Percentiles rank a stretch among this genome's conserved stretches.
phyloP scores from a whole-genome alignment of 2,329 filamentous ascomycete genomes.

The Thielaviopsis populi region DNA sequence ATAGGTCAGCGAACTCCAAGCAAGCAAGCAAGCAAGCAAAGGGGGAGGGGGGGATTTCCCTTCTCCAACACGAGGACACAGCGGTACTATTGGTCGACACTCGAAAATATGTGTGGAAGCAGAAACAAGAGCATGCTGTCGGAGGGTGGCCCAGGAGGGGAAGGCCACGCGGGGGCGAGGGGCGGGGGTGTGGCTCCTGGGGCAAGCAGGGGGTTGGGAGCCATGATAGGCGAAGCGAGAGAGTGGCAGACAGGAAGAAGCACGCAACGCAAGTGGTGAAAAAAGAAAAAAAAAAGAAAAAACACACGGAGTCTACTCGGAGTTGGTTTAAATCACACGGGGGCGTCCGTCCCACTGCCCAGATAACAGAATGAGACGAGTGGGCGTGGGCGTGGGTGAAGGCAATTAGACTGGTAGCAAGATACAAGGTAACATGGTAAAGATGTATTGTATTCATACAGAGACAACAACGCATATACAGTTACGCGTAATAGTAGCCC shows the following conservation, averaged over 20 bases:
- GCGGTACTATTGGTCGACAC: background rate
- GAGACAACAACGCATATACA: no score
- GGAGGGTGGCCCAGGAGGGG: background rate
- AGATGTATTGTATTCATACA: no score
- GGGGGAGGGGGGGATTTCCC: background rate
- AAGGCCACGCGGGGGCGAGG: background rate
- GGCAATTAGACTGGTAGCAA: background rate
- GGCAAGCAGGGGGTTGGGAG: no score
- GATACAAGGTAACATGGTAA: no score
- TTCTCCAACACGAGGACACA: background rate
- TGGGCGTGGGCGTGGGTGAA: background rate
- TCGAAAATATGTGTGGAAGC: background rate
- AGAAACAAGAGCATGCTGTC: background rate
- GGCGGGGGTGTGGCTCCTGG: background rate
- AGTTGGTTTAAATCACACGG: background rate
- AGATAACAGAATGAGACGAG: background rate
- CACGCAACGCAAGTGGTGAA: background rate
- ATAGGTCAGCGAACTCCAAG: no score
- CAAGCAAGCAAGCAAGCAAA: background rate
- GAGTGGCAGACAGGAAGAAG: no score
- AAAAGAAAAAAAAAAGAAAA: background rate
- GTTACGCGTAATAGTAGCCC: no score
- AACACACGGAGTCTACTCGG: background rate
- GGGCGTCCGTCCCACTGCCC: background rate
- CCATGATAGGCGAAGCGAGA: no score